These are phyloP conservation scores for Penicillium manginii DNA, from an alignment of 495 filamentous ascomycete genomes.

Conservation along the genomic window DNA sequence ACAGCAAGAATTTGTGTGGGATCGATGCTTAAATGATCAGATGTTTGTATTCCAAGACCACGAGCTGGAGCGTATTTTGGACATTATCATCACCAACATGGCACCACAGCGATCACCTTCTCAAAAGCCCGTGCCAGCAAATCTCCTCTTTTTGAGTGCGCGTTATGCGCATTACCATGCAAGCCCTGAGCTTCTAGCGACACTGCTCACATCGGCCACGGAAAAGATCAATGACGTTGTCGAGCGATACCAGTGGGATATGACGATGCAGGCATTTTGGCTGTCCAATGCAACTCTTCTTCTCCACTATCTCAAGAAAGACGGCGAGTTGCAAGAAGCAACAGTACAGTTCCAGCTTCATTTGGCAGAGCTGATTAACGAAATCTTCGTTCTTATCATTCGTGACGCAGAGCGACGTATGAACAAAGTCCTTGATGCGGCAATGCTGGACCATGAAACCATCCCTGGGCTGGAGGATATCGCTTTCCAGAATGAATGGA, in stretches of 20 bases:
- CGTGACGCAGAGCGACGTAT: slow-evolving; percentile 96
- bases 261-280: slow-evolving; percentile 99
- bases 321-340: slow-evolving; percentile 76
- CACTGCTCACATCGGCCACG: slow-evolving; percentile 82
- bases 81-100: slow-evolving; percentile 98
- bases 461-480: slow-evolving; percentile 97
- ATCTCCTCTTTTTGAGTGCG: slow-evolving; percentile 93
- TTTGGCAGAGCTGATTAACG: slow-evolving; percentile 92
- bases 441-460: slow-evolving; percentile 97
- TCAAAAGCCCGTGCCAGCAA: slow-evolving; percentile 96
- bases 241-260: slow-evolving; percentile 95
- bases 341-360: slow-evolving; percentile 92
- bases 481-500: slow-evolving; percentile 97
- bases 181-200: slow-evolving; percentile 79
- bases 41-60: slow-evolving; percentile 99
- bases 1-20: slow-evolving; percentile 96
- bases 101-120: slow-evolving; percentile 91
- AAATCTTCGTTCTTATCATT: slow-evolving; percentile 99
- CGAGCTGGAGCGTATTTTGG: slow-evolving; percentile 85
- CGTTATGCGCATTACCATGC: slow-evolving; percentile 97
- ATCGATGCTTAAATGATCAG: slow-evolving; percentile 91
- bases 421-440: slow-evolving; percentile 90
- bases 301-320: slow-evolving; percentile 96
- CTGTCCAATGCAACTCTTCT: slow-evolving; percentile 95
- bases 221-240: slow-evolving; percentile 97